Base-by-base conservation (phyloP, 768 basidiomycete species). In the Termitomyces sp. region DNA sequence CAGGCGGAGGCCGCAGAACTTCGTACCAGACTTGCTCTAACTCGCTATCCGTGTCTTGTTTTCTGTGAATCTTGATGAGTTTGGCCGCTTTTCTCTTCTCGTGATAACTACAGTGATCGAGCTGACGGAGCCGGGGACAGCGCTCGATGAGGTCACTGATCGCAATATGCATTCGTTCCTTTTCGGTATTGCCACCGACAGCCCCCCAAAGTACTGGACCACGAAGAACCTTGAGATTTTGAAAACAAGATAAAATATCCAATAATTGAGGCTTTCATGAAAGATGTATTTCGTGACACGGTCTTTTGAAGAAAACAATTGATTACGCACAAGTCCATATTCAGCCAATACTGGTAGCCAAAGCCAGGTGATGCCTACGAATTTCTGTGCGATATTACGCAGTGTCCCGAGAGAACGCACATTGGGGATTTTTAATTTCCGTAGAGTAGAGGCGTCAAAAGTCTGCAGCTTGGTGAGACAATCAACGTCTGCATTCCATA, bases 131-230 rank as follows among this genome's bases (percentile, higher is more conserved):
- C 34, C 73, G 68, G 31, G 78, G 77, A 54, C 77, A 77, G 3
- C 68, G 56, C 44, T 70, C 65, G 2, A 77, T 71, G 6, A 82
- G 66, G 46, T 71, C 65, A 60, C 71, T 64, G 35, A 81, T 77
- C 8, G 72, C 71, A 7, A 63, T 60, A 47, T 80, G 78, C 76
- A 82, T 77, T 25, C 58, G 63, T 27, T 70, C 62, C 60, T 71
- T 72, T 19, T 58, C 2, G 5, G 19, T 23, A 49, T 71, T 62
- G 40, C 69, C 60, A 21, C 67, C 65, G 5, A 77, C 73, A 12
- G 77, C 73, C 4, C 60, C 59, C 80, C 80, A 82, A 1, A 80
- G 63, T 14, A 72, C 76, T 29, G 64, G 59, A 11, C 79, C 78
- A 41, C 74, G 71, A 59, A 81, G 76, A 0, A 77, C 73, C 61